These are phyloP conservation scores for Euphorbia peplus DNA, from an alignment of 345 rosid species.

Conservation along the genomic window DNA sequence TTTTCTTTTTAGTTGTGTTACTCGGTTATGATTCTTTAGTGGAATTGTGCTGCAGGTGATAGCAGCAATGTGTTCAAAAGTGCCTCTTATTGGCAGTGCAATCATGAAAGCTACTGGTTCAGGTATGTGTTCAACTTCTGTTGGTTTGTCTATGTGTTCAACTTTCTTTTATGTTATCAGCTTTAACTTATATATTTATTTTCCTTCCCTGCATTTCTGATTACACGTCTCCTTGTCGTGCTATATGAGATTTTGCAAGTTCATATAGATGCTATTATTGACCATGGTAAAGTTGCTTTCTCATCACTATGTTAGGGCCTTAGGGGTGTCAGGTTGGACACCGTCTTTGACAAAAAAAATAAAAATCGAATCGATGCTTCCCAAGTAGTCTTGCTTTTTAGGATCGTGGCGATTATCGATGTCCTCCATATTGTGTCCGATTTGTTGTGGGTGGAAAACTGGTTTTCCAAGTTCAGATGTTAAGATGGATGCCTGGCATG, in stretches of 20 bases:
- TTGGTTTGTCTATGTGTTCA: constrained; percentile 9
- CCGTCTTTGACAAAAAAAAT: background rate
- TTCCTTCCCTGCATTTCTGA: background rate
- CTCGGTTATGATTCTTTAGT: constrained; percentile 6
- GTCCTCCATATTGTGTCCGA: too few relatives aligned
- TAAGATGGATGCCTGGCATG: background rate
- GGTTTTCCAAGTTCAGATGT: background rate
- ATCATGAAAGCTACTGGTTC: constrained; percentile 72
- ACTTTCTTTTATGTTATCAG: background rate
- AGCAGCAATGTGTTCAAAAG: constrained; percentile 94
- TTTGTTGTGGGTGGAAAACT: background rate
- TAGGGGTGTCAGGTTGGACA: too few relatives aligned
- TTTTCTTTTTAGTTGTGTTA: too few relatives aligned
- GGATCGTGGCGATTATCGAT: too few relatives aligned
- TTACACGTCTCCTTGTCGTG: background rate
- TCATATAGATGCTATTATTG: constrained; percentile 2
- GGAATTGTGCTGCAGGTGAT: constrained; percentile 59
- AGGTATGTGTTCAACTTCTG: constrained; percentile 45
- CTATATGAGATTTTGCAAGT: background rate
- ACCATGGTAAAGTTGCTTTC: background rate
- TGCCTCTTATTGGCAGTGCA: constrained; percentile 78
- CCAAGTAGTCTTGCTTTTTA: too few relatives aligned
- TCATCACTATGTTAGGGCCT: background rate
- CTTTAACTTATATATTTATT: constrained; percentile 6
- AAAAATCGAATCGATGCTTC: background rate